Conservation (phyloP, 257 asterid genomes). For the Nyctanthes arbortristis region DNA sequence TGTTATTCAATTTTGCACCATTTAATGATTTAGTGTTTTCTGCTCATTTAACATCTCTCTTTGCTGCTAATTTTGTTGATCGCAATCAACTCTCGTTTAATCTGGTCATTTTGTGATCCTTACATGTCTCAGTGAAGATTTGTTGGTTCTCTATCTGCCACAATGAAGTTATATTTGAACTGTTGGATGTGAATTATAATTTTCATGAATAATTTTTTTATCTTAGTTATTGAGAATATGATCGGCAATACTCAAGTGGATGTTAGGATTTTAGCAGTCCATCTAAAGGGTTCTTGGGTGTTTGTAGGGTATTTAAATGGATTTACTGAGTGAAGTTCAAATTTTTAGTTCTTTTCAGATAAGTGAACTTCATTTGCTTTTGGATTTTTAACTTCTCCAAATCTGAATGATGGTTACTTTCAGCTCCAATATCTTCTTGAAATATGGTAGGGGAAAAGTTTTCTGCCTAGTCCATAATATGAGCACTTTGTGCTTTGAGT, state of each 20-base stretch:
- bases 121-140: background rate
- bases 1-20: slow-evolving; percentile 21
- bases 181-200: background rate
- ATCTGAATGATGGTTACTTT: background rate
- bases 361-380: background rate
- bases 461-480: background rate
- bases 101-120: background rate
- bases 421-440: background rate
- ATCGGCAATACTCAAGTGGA: background rate
- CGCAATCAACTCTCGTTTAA: background rate
- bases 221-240: background rate
- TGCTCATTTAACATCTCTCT: slow-evolving; percentile 1
- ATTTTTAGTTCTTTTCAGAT: background rate
- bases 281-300: background rate
- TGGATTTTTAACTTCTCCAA: background rate
- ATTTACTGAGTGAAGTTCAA: background rate
- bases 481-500: background rate
- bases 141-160: background rate
- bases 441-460: background rate
- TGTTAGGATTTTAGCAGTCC: background rate
- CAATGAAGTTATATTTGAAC: background rate
- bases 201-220: background rate
- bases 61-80: background rate
- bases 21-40: background rate
- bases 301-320: background rate